Evolutionary conservation across 257 asterid species (phyloP), one percentile per base, ranked within the genome.

Genomic region (Salvia miltiorrhiza): DNA sequence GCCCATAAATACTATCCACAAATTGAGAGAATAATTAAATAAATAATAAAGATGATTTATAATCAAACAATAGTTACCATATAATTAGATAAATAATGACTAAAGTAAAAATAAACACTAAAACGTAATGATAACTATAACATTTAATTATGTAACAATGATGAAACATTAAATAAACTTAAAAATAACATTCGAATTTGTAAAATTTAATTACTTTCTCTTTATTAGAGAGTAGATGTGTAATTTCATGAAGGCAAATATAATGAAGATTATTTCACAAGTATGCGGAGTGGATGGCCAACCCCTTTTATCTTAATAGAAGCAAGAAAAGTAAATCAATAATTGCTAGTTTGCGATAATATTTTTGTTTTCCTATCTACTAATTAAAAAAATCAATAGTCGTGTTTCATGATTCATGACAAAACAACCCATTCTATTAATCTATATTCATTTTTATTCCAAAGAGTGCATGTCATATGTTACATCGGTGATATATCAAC

Each of bases 1-100:
- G 67, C 65, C 72, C 72, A 12, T 64, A 5, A 3, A 32, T 54
- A n/a, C n/a, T n/a, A n/a, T n/a, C n/a, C n/a, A n/a, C n/a, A n/a
- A n/a, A n/a, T n/a, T n/a, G n/a, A n/a, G n/a, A n/a, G n/a, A n/a
- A n/a, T n/a, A n/a, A n/a, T n/a, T n/a, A n/a, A n/a, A n/a, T n/a
- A n/a, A 20, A 9, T 5, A 47, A 0, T 47, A 63, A 26, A 26
- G 11, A 41, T 26, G 24, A 44, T 47, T 14, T 0, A n/a, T 52
- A 21, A 20, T 21, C 16, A 21, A 52, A 52, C 32, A 52, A 10
- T 20, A 20, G n/a, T 20, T 11, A 52, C 2, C 8, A 52, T 23
- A 21, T n/a, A 23, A 52, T 1, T 52, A 2, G 2, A 50, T 3
- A 20, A 44, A 44, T 10, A 14, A 7, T 4, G 45, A 47, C n/a